Base-by-base conservation (phyloP, 495 filamentous ascomycete species). In the Pseudoneurospora amorphoporcata region DNA sequence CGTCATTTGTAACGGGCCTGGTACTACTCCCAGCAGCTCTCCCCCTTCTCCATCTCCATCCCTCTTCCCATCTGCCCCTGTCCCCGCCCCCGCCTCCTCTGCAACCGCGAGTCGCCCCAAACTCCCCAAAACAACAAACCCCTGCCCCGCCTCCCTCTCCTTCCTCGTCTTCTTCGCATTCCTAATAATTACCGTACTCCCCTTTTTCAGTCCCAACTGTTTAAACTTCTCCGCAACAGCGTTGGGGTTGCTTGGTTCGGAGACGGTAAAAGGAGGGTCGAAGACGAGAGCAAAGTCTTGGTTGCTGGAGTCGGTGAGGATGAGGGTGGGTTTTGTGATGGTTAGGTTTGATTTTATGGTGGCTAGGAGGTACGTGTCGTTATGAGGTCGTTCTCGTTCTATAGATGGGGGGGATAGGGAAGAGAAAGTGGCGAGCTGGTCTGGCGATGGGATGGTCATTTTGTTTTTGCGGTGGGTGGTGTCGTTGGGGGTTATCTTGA, bases 281-380 rank as follows among this genome's bases (percentile, higher is more conserved):
- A 82, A 84, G 17, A 81, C 78, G 4, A 85, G 78, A 1, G 82
- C 82, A 72, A 84, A 85, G 42, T 80, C 76, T 19, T 69, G 68
- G 39, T 69, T 70, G 19, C 70, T 35, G 12, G 73, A 39, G 76
- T 85, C 83, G 41, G 76, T 72, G 8, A 78, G 80, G 69, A 85
- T 78, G 2, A 85, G 73, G 8, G 84, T 85, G 2, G 84, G 82
- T 69, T 84, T 82, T 4, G 79, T 85, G 71, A 86, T 81, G n/a
- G 84, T 84, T 80, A 86, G 84, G 79, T 84, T 78, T 61, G 83
- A 77, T 19, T 80, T 81, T 47, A 86, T 76, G 39, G 83, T 78
- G n/a, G 79, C 83, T 1, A 86, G 72, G 38, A 85, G 80, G n/a
- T n/a, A n/a, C n/a, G n/a, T n/a, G n/a, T n/a, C n/a, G n/a, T n/a